Conservation (phyloP, 2,329 filamentous ascomycete species). For the Albophoma yamanashiensis region DNA sequence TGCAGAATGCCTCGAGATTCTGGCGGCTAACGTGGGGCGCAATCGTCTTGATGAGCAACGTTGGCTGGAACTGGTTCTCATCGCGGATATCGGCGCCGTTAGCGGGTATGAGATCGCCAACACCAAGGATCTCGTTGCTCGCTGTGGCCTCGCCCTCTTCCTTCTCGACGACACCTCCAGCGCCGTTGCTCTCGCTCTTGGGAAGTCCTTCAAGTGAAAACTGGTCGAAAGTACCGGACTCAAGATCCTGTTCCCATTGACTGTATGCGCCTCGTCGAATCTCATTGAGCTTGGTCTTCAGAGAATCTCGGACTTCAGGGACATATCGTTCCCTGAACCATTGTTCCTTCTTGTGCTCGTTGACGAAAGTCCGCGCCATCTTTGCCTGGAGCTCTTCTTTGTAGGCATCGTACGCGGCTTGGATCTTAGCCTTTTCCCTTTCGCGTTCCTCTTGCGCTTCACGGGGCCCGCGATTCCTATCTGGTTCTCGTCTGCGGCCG, state of each 20-base stretch:
- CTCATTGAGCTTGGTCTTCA: conserved; percentile 66
- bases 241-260: conserved; percentile 84
- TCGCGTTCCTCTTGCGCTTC: conserved; percentile 65
- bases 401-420: conserved; percentile 56
- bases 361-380: conserved; percentile 84
- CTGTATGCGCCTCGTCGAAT: conserved; percentile 69
- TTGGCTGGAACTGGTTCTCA: conserved; percentile 79
- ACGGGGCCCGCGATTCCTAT: conserved; percentile 50
- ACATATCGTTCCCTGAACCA: conserved; percentile 98
- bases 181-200: conserved; percentile 83
- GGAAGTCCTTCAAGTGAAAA: conserved; percentile 91
- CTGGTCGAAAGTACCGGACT: conserved; percentile 79
- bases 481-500: conserved; percentile 57
- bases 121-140: conserved; percentile 83
- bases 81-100: conserved; percentile 80
- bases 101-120: conserved; percentile 79
- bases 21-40: conserved; percentile 89
- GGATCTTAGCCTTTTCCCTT: conserved; percentile 69
- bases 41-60: conserved; percentile 94
- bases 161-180: conserved; percentile 77
- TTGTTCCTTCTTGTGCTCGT: conserved; percentile 87
- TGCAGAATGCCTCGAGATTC: conserved; percentile 90
- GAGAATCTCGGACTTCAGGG: conserved; percentile 64
- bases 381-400: conserved; percentile 60
- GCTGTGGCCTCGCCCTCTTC: conserved; percentile 92